phyloP scores from a whole-genome alignment of 163 green algal species.

The Scenedesmus sp. region DNA sequence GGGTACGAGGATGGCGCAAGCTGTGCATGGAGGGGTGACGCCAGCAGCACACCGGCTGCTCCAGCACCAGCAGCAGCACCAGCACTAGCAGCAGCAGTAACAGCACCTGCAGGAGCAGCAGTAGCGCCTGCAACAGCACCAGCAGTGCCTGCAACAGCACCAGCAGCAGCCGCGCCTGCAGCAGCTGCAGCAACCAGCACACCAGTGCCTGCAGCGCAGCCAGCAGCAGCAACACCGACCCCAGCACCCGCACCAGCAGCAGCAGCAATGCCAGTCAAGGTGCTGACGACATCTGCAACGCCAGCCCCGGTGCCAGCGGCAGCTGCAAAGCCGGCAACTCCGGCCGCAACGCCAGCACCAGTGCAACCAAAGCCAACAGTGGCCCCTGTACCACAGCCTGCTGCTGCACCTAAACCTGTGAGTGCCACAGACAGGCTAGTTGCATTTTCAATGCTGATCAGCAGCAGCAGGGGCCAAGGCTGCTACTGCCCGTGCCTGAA shows the following conservation, averaged over 20 bases:
- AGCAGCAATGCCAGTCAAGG: not conserved
- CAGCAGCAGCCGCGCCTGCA: not conserved
- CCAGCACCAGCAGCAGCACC: constrained; percentile 14
- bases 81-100: not conserved
- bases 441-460: not conserved
- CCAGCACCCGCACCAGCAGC: not conserved
- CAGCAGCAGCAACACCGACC: not conserved
- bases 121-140: not conserved
- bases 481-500: not conserved
- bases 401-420: not conserved
- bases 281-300: not conserved
- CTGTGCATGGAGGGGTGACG: constrained; percentile 9
- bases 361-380: not conserved
- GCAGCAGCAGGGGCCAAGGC: not conserved
- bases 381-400: not conserved
- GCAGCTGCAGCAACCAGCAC: too few relatives aligned
- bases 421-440: not conserved
- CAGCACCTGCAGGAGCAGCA: not conserved
- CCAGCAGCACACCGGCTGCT: not conserved
- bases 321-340: not conserved
- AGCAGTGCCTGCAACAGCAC: not conserved
- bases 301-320: constrained; percentile 1
- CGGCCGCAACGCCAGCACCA: not conserved
- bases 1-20: not conserved
- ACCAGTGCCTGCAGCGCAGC: not conserved